Base-by-base conservation (phyloP, 768 basidiomycete genomes). In the Xerocomellus dryophilus region DNA sequence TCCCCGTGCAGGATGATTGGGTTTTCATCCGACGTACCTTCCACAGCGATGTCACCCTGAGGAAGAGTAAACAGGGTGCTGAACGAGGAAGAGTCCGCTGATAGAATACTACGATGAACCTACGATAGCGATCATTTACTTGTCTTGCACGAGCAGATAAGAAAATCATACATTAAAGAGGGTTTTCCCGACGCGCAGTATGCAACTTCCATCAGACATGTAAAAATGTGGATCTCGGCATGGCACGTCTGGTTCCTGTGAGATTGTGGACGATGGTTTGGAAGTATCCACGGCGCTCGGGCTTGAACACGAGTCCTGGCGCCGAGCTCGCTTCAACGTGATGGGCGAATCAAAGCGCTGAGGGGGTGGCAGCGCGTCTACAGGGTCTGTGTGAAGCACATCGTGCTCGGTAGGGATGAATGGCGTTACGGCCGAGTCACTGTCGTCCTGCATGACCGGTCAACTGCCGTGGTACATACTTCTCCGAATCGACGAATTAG, bases 1-100 rank as follows among this genome's bases (percentile, higher is more conserved):
- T 90, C 85, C 1, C 87, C 88, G 2, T 69, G 67, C 31, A 90
- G 75, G 29, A 81, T 57, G 34, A 91, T 79, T 1, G 89, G 88
- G 53, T 81, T 79, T 23, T 79, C 77, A 61, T 90, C 88, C 9
- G 80, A 82, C 15, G 63, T 66, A 4, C 89, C 89, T 61, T 90
- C 87, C 2, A 62, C 68, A 14, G 69, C 62, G 9, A 67, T 65
- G 38, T 73, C 68, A 2, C 81, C 84, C 64, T 83, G 81, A 4
- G 88, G 88, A 21, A 90, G 70, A 5, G 79, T 75, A 63, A 91
- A 90, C 77, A 89, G 79, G 4, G 80, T 71, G 23, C 74, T 66
- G 62, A 91, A 91, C 35, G 80, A 81, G 15, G 85, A 85, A 3
- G 77, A 75, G 60, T 88, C 86, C 56, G 75, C 78, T 18, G 83